Evolutionary conservation across 192 early-diverging fungal species (phyloP).

Genomic region (Umbelopsis sp.): DNA sequence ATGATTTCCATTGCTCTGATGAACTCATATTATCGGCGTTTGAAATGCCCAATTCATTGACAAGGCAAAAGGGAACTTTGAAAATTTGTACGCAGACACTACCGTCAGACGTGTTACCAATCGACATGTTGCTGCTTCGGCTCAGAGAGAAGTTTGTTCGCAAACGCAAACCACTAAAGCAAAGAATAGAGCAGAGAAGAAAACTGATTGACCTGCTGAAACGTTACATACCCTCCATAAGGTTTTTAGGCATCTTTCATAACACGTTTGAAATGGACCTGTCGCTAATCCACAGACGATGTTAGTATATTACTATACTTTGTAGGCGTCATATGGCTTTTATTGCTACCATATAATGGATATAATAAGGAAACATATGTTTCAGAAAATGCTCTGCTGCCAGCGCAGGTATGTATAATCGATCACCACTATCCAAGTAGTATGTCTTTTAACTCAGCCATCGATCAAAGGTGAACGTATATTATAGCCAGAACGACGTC

Average conservation of each 20-base stretch:
- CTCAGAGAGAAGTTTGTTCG: slow-evolving; percentile 6
- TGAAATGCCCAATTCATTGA: neutral
- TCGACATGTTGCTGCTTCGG: neutral
- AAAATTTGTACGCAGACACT: neutral
- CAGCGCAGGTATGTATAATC: slow-evolving; percentile 57
- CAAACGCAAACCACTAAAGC: neutral
- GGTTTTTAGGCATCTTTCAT: neutral
- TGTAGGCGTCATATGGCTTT: slow-evolving; percentile 63
- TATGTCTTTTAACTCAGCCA: neutral
- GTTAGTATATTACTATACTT: slow-evolving; percentile 59
- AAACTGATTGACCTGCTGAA: neutral
- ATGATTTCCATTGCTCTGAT: neutral
- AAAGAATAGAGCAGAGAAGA: neutral
- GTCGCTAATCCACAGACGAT: neutral
- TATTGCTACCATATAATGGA: slow-evolving; percentile 61
- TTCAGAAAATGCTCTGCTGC: slow-evolving; percentile 79
- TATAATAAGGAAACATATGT: slow-evolving; percentile 70
- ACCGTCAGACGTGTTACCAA: neutral
- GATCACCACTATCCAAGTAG: neutral
- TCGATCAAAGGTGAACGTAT: slow-evolving; percentile 55
- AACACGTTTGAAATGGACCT: neutral
- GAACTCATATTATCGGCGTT: neutral
- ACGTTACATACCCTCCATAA: neutral
- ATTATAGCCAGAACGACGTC: slow-evolving; percentile 47
- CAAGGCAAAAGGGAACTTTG: neutral